A percentile compares a stretch with the other conserved stretches of the same genome.
These are phyloP conservation scores for Aspergillus heteromorphus DNA, from an alignment of 495 filamentous ascomycete genomes.

Conservation along the genomic window DNA sequence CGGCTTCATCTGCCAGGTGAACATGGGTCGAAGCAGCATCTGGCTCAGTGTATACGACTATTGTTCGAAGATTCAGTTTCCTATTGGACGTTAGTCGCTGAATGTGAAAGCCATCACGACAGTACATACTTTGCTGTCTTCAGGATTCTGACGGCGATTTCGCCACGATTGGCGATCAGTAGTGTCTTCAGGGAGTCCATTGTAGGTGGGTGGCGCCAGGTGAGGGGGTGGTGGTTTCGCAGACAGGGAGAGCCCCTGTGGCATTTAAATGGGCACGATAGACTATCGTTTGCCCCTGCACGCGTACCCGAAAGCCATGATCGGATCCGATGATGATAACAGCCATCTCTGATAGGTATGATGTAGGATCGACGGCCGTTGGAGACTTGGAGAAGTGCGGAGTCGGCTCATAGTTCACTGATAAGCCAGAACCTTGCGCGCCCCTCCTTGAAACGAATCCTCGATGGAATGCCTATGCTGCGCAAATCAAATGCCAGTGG, in stretches of 20 bases:
- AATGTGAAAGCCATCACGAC: neutral
- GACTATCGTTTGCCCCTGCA: neutral
- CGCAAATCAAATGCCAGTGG: too few species aligned
- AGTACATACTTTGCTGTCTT: constrained; percentile 30
- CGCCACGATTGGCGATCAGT: constrained; percentile 51
- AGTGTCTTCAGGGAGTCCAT: constrained; percentile 37
- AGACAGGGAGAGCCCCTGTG: neutral
- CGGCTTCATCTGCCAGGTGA: constrained; percentile 43
- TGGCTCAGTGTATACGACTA: constrained; percentile 51
- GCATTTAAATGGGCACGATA: neutral
- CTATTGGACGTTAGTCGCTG: constrained; percentile 8
- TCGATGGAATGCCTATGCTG: neutral
- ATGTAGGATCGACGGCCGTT: neutral
- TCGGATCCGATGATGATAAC: neutral
- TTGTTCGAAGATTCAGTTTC: constrained; percentile 38
- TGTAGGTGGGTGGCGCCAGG: neutral
- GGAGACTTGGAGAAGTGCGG: neutral
- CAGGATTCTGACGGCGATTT: constrained; percentile 49
- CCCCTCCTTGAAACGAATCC: neutral
- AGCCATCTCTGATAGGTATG: neutral
- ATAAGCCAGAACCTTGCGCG: neutral
- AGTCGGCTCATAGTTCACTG: neutral
- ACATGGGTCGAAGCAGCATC: constrained; percentile 54
- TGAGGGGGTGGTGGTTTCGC: neutral
- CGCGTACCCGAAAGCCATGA: neutral